phyloP scores from a whole-genome alignment of 2,329 filamentous ascomycete genomes.

The Trichoderma aggressivum region DNA sequence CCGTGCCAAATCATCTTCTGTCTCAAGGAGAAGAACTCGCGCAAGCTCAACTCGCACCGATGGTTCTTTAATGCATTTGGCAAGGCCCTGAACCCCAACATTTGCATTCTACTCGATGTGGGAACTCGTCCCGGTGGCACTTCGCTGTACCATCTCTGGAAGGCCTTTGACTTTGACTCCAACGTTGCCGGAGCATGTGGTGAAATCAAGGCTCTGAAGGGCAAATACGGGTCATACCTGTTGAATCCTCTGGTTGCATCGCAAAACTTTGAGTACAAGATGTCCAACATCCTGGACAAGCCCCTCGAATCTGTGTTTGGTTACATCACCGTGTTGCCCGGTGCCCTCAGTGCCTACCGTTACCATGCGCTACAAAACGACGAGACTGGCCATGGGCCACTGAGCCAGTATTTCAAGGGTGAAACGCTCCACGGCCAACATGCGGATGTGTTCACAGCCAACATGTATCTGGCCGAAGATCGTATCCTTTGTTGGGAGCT shows the following conservation, averaged over 20 bases:
- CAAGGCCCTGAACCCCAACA: constrained; percentile 85
- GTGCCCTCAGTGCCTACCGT: constrained; percentile 90
- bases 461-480: constrained; percentile 91
- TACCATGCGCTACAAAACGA: constrained; percentile 97
- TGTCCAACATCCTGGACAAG: constrained; percentile 98
- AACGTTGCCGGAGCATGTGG: constrained; percentile 96
- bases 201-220: constrained; percentile 97
- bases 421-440: constrained; percentile 95
- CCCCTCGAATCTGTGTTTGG: constrained; percentile 95
- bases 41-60: constrained; percentile 96
- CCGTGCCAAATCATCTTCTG: constrained; percentile 99
- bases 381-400: constrained; percentile 86
- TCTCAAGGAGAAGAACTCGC: constrained; percentile 93
- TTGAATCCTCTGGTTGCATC: constrained; percentile 93
- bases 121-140: constrained; percentile 87
- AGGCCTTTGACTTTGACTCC: constrained; percentile 96
- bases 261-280: constrained; percentile 99
- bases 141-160: constrained; percentile 97
- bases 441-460: constrained; percentile 95
- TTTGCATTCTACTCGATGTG: constrained; percentile 95
- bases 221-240: constrained; percentile 74
- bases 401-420: constrained; percentile 99
- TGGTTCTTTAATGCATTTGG: constrained; percentile 99
- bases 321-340: constrained; percentile 95
- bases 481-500: constrained; percentile 92